A percentile compares a stretch with the other conserved stretches of the same genome.
Evolutionary conservation across 108 stramenopile genomes (phyloP).

Genomic region (Nannochloropsis oceanica): DNA sequence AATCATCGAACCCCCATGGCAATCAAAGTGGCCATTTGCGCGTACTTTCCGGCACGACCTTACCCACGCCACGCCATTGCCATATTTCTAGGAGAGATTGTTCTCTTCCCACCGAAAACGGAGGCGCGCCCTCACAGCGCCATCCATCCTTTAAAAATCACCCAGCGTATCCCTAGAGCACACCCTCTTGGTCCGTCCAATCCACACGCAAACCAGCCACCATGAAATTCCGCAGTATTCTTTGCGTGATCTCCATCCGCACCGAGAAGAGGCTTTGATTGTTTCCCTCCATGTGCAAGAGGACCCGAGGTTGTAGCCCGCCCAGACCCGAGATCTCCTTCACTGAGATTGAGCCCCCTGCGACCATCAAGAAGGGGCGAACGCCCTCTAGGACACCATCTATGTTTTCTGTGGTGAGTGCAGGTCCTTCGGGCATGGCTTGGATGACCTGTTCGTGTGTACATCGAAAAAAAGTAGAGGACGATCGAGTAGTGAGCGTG

Average conservation of each 20-base stretch:
- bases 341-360: slow-evolving; percentile 64
- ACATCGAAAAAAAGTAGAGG: background rate
- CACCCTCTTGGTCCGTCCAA: slow-evolving; percentile 24
- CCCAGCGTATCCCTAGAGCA: too few relatives aligned
- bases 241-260: slow-evolving; percentile 85
- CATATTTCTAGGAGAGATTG: too few relatives aligned
- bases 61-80: too few relatives aligned
- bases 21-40: too few relatives aligned
- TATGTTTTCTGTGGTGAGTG: slow-evolving; percentile 35
- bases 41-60: too few relatives aligned
- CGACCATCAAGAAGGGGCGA: slow-evolving; percentile 80
- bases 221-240: slow-evolving; percentile 90
- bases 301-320: slow-evolving; percentile 61
- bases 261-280: slow-evolving; percentile 68
- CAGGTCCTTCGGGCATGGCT: slow-evolving; percentile 72
- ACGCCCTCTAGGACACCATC: slow-evolving; percentile 69
- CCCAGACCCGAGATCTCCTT: slow-evolving; percentile 54
- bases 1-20: too few relatives aligned
- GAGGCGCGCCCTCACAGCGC: too few relatives aligned
- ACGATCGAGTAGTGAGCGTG: too few relatives aligned
- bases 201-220: slow-evolving; percentile 67
- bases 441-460: slow-evolving; percentile 44
- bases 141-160: too few relatives aligned
- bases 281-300: slow-evolving; percentile 70
- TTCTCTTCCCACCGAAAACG: too few relatives aligned